A percentile compares a stretch with the other conserved stretches of the same genome.
Conservation (phyloP, 2,329 filamentous ascomycete genomes). For the Pseudogymnoascus sp. region DNA sequence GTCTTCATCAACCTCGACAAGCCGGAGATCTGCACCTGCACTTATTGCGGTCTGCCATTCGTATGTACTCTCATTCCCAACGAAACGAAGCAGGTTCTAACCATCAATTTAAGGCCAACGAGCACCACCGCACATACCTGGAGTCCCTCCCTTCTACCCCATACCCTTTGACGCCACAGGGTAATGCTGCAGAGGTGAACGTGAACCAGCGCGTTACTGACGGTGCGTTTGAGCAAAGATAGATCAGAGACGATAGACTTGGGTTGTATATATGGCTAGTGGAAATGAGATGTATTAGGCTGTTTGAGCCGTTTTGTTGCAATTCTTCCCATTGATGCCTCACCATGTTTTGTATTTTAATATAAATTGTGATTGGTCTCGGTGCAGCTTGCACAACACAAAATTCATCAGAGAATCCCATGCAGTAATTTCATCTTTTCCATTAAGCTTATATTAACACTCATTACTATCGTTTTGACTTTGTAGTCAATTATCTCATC, state of each 20-base stretch:
- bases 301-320: neutral
- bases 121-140: slow-evolving; percentile 77
- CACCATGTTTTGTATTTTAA: neutral
- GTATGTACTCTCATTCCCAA: slow-evolving; percentile 46
- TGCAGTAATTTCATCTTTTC: neutral
- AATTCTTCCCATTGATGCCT: neutral
- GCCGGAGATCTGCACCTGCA: slow-evolving; percentile 82
- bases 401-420: neutral
- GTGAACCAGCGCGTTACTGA: slow-evolving; percentile 51
- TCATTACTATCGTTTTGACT: slow-evolving; percentile 1
- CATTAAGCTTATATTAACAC: neutral
- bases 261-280: slow-evolving; percentile 1
- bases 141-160: slow-evolving; percentile 72
- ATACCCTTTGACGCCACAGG: slow-evolving; percentile 65
- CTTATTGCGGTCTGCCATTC: slow-evolving; percentile 88
- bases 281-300: slow-evolving; percentile 1
- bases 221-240: slow-evolving; percentile 53
- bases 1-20: slow-evolving; percentile 99
- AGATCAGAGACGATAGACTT: slow-evolving; percentile 19
- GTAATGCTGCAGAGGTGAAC: slow-evolving; percentile 49
- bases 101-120: slow-evolving; percentile 59
- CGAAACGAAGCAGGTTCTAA: neutral
- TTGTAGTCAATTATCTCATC: slow-evolving; percentile 1
- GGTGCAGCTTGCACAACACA: neutral
- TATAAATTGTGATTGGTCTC: neutral